These are phyloP conservation scores for Porpolomopsis calyptriformis DNA, from an alignment of 768 basidiomycete genomes.

Conservation along the genomic window DNA sequence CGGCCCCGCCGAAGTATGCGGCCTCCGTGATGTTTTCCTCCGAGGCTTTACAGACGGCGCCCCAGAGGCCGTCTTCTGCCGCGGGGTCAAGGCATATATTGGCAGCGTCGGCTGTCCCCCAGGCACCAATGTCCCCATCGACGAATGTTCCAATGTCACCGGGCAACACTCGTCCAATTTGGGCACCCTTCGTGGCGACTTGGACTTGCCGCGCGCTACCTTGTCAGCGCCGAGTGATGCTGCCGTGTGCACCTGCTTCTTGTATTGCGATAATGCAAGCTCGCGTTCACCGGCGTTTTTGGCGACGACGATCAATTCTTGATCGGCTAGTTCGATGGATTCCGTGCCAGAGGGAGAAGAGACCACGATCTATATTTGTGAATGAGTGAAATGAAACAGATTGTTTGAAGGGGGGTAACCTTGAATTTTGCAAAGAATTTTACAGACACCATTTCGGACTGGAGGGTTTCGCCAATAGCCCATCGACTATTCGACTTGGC, in stretches of 20 bases:
- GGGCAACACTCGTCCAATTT: too few species aligned
- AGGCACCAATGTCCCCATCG: too few species aligned
- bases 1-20: constrained; percentile 69
- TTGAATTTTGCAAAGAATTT: constrained; percentile 64
- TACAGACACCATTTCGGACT: constrained; percentile 51
- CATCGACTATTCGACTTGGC: constrained; percentile 60
- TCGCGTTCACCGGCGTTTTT: constrained; percentile 62
- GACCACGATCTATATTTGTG: constrained; percentile 30
- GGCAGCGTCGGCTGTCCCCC: too few species aligned
- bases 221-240: constrained; percentile 13
- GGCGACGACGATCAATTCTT: constrained; percentile 55
- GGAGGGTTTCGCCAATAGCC: constrained; percentile 71
- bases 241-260: constrained; percentile 29
- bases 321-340: constrained; percentile 57
- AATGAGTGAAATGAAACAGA: constrained; percentile 12
- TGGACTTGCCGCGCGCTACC: too few species aligned
- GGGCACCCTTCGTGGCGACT: constrained; percentile 42
- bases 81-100: too few species aligned
- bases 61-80: constrained; percentile 4
- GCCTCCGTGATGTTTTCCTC: constrained; percentile 31
- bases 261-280: constrained; percentile 50
- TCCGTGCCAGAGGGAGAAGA: constrained; percentile 52
- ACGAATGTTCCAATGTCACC: too few species aligned
- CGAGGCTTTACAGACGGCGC: constrained; percentile 2
- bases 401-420: constrained; percentile 27